phyloP scores from a whole-genome alignment of 1,284 basidiomycete species.

The Leccinum glutinopallens region DNA sequence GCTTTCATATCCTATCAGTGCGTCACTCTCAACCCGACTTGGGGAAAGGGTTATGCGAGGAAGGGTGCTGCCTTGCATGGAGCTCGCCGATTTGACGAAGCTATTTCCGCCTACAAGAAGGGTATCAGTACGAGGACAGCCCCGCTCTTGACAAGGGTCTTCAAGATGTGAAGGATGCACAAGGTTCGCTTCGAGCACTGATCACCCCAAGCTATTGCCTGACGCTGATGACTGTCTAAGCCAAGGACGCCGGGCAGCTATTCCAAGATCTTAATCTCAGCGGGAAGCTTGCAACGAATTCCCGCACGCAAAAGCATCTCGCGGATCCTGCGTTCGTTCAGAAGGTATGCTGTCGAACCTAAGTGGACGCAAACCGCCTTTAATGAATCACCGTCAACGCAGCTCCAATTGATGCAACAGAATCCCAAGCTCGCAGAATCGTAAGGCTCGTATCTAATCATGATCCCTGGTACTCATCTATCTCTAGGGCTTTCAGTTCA shows the following conservation, averaged over 20 bases:
- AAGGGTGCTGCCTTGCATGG: slow-evolving; percentile 97
- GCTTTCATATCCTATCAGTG: slow-evolving; percentile 45
- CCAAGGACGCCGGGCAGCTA: slow-evolving; percentile 52
- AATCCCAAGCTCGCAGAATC: slow-evolving; percentile 62
- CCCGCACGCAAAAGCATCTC: slow-evolving; percentile 83
- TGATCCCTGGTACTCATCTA: slow-evolving; percentile 15
- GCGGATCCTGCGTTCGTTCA: slow-evolving; percentile 81
- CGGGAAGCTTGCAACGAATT: slow-evolving; percentile 83
- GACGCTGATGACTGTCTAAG: slow-evolving; percentile 30
- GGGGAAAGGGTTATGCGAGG: slow-evolving; percentile 91
- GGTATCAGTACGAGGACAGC: slow-evolving; percentile 85
- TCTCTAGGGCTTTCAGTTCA: slow-evolving; percentile 50
- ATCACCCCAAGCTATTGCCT: background rate
- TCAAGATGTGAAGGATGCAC: slow-evolving; percentile 82
- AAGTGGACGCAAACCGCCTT: background rate
- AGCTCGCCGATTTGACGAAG: slow-evolving; percentile 75
- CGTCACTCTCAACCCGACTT: slow-evolving; percentile 78
- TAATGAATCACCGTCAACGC: slow-evolving; percentile 2
- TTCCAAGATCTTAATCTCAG: slow-evolving; percentile 87
- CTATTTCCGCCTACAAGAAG: slow-evolving; percentile 78
- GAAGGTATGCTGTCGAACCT: slow-evolving; percentile 44
- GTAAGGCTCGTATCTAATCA: slow-evolving; percentile 36
- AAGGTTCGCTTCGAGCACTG: slow-evolving; percentile 47
- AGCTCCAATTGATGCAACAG: slow-evolving; percentile 64
- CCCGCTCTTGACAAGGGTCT: slow-evolving; percentile 85